Base-by-base conservation (phyloP, 208 protist species). In the Acanthamoeba triangularis region DNA sequence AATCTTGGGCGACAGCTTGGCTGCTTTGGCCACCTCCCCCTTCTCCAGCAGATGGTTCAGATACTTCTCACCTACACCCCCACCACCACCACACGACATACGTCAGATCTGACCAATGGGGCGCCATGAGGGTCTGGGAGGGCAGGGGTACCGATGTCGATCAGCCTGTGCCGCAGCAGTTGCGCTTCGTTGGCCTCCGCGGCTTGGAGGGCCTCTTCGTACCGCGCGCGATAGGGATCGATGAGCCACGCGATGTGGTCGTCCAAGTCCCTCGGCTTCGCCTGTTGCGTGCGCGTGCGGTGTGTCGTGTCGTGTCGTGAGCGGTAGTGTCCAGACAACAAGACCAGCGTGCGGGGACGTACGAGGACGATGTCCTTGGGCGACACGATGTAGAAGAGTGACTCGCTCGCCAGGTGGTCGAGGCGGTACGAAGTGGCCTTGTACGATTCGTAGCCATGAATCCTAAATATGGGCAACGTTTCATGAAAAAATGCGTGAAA, bases 351-450 rank as follows among this genome's bases (percentile, higher is more conserved):
- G 6, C 8, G 11, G 33, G 16, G 33, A 28, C 80, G n/a, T 61
- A 63, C 80, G 25, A 98, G 94, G 67, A 99, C 95, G 18, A 99
- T 97, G 95, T 99, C 98, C 54, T 95, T 98, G 61, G 97, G 98
- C 69, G 96, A 97, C 11, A 98, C 90, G 25, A 99, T 96, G 80
- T 98, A 99, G 47, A 97, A 98, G 14, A 97, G 52, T 2, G 65
- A 74, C 37, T 98, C 97, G 35, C 8, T 74, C 7, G 67, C 84
- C 78, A 96, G 49, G 44, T 91, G 90, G 84, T 95, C 67, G 23
- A 93, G 47, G 41, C 90, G 49, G 28, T 90, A 96, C 20, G 87
- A n/a, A 2, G 82, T 37, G 20, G 59, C 82, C 33, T 96, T 96
- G 82, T 54, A 44, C 37, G 44, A 52, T 30, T 96, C 67, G 44